A percentile compares a stretch with the other conserved stretches of the same genome.
Evolutionary conservation across 2,329 filamentous ascomycete species (phyloP).

Genomic region (Fusarium algeriense): DNA sequence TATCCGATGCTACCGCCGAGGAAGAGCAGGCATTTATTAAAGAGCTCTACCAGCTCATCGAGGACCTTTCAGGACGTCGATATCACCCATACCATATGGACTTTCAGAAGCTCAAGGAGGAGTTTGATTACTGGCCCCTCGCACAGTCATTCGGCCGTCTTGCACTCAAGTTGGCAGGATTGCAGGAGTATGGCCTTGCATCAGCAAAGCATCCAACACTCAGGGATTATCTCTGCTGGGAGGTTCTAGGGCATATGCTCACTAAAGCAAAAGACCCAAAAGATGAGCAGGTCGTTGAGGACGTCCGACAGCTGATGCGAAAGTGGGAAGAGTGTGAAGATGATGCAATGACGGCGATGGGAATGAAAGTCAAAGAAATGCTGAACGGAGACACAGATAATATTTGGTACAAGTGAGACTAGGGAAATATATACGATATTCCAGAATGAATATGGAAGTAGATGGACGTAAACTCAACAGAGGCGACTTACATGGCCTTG

Average conservation of each 20-base stretch:
- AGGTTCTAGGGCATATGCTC: conserved; percentile 29
- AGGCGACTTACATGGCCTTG: not conserved
- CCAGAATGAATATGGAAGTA: not conserved
- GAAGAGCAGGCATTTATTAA: conserved; percentile 16
- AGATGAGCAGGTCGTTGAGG: not conserved
- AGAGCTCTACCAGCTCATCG: conserved; percentile 29
- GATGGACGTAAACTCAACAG: not conserved
- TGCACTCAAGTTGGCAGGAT: conserved; percentile 26
- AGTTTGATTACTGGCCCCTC: conserved; percentile 10
- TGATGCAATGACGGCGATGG: conserved; percentile 22
- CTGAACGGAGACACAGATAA: not conserved
- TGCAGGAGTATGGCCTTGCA: not conserved
- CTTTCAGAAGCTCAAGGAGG: conserved; percentile 29
- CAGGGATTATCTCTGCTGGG: conserved; percentile 39
- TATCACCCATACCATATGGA: conserved; percentile 43
- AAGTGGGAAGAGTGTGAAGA: conserved; percentile 21
- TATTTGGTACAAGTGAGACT: conserved; percentile 10
- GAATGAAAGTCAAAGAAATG: not conserved
- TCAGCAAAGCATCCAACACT: conserved; percentile 6
- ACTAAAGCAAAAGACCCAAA: not conserved
- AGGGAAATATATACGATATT: not conserved
- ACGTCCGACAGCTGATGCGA: conserved; percentile 15
- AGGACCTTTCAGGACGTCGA: conserved; percentile 19
- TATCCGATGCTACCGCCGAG: not conserved
- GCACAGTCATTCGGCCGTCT: not conserved